phyloP scores from a whole-genome alignment of 1,284 basidiomycete species.

The Stereum hirsutum region DNA sequence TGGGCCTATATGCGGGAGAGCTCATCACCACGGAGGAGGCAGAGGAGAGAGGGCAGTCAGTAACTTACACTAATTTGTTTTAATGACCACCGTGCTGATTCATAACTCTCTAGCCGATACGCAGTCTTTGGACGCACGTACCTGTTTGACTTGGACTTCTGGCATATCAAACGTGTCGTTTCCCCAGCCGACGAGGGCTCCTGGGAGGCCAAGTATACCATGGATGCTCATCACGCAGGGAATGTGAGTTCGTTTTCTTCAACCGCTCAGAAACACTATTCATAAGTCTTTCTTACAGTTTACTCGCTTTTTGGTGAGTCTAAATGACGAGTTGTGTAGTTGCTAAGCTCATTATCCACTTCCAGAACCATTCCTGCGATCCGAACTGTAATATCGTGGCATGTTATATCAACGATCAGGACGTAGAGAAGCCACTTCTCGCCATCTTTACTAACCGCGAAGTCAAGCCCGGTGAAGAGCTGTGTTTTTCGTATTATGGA shows the following conservation, averaged over 20 bases:
- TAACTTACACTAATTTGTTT: slow-evolving; percentile 8
- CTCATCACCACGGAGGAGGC: slow-evolving; percentile 60
- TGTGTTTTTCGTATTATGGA: slow-evolving; percentile 78
- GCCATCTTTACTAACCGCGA: slow-evolving; percentile 64
- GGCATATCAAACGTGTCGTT: slow-evolving; percentile 52
- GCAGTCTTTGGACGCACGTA: slow-evolving; percentile 76
- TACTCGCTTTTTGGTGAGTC: slow-evolving; percentile 56
- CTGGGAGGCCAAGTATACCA: slow-evolving; percentile 34
- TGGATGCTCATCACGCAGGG: slow-evolving; percentile 84
- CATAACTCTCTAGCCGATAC: slow-evolving; percentile 48
- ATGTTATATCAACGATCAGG: slow-evolving; percentile 45
- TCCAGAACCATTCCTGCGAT: slow-evolving; percentile 83
- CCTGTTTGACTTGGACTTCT: slow-evolving; percentile 76
- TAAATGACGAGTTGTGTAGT: too few species aligned
- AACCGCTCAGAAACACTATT: slow-evolving; percentile 9
- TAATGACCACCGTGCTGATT: slow-evolving; percentile 5
- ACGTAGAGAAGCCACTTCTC: slow-evolving; percentile 37
- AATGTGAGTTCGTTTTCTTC: slow-evolving; percentile 49
- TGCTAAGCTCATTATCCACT: neutral
- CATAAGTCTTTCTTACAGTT: slow-evolving; percentile 36
- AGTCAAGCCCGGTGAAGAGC: slow-evolving; percentile 61
- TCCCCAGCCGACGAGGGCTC: slow-evolving; percentile 26
- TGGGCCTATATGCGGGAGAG: slow-evolving; percentile 85
- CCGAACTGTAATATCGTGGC: slow-evolving; percentile 73
- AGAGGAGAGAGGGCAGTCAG: slow-evolving; percentile 60